These are phyloP conservation scores for Sicyos baderoa DNA, from an alignment of 306 rosid species.

Conservation along the genomic window DNA sequence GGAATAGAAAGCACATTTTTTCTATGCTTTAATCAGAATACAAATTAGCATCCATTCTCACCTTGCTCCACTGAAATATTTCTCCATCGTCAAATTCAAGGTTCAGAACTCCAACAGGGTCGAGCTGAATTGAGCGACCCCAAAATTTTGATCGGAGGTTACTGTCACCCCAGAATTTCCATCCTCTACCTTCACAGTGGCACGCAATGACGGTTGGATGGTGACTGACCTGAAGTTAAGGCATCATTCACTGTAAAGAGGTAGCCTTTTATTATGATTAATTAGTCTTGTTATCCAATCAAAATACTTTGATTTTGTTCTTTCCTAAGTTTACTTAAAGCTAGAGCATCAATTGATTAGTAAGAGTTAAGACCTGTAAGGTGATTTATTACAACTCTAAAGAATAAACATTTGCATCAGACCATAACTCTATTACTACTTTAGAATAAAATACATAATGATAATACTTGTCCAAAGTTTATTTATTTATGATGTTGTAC, in stretches of 20 bases:
- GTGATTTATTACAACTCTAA: neutral
- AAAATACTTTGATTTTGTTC: neutral
- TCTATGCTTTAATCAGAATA: slow-evolving; percentile 9
- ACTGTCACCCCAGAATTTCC: slow-evolving; percentile 98
- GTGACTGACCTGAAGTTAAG: slow-evolving; percentile 77
- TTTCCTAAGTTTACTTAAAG: neutral
- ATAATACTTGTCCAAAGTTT: neutral
- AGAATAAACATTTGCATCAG: neutral
- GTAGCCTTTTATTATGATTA: neutral
- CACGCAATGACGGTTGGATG: slow-evolving; percentile 96
- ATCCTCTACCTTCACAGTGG: slow-evolving; percentile 97
- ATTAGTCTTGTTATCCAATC: neutral
- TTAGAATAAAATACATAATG: neutral
- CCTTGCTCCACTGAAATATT: slow-evolving; percentile 98
- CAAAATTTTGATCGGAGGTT: slow-evolving; percentile 89
- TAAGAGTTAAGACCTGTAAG: neutral
- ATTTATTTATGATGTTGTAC: neutral
- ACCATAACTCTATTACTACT: neutral
- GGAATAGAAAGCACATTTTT: neutral
- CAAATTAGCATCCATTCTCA: slow-evolving; percentile 23
- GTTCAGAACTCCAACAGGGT: slow-evolving; percentile 78
- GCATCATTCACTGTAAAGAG: slow-evolving; percentile 10
- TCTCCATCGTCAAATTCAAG: slow-evolving; percentile 95
- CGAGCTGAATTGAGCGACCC: slow-evolving; percentile 96
- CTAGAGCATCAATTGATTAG: neutral